Evolutionary conservation across 768 basidiomycete species (phyloP).

Genomic region (Chalciporus sphaerocephalus): DNA sequence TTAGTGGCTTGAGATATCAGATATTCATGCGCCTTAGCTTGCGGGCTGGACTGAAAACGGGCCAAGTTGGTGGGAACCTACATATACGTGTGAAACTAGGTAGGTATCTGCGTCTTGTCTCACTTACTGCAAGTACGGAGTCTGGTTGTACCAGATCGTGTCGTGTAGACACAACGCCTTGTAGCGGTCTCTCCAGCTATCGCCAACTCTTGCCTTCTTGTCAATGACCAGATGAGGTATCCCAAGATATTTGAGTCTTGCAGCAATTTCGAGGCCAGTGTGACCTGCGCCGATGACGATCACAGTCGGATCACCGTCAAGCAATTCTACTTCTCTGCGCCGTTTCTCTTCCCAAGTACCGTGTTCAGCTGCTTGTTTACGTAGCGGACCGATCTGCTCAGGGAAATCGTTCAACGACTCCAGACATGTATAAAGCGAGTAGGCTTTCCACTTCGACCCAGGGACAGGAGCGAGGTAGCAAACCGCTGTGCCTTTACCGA

Average conservation of each 20-base stretch:
- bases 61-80: conserved; percentile 59
- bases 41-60: conserved; percentile 44
- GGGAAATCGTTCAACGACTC: conserved; percentile 55
- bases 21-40: conserved; percentile 34
- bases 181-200: conserved; percentile 58
- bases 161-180: conserved; percentile 54
- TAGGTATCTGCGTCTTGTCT: background rate
- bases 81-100: background rate
- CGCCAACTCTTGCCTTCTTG: conserved; percentile 47
- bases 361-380: conserved; percentile 43
- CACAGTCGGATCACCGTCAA: conserved; percentile 50
- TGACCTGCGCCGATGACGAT: conserved; percentile 65
- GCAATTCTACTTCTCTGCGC: conserved; percentile 41
- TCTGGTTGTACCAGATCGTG: conserved; percentile 51
- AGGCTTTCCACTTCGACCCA: conserved; percentile 51
- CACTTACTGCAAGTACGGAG: conserved; percentile 50
- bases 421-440: conserved; percentile 56
- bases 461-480: conserved; percentile 49
- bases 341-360: conserved; percentile 53
- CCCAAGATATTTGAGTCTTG: conserved; percentile 58
- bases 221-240: conserved; percentile 57
- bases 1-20: background rate
- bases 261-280: conserved; percentile 60
- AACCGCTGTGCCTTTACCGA: conserved; percentile 50
- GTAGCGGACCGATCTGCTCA: conserved; percentile 44